A percentile compares a stretch with the other conserved stretches of the same genome.
These are phyloP conservation scores for Xylariaceae sp. DNA, from an alignment of 2,329 filamentous ascomycete species.

Conservation along the genomic window DNA sequence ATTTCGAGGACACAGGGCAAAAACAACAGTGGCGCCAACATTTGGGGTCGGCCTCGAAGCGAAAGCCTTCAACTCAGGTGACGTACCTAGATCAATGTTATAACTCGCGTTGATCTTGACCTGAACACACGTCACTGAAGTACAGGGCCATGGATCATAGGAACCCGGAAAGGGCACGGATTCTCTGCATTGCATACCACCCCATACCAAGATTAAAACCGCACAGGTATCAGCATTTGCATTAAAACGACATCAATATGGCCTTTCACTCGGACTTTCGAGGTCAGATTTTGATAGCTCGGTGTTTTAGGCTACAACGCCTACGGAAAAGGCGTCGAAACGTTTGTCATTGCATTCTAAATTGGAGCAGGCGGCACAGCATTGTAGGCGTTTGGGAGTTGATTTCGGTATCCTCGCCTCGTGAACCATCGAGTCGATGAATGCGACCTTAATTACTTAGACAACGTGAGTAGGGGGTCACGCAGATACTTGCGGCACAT, in stretches of 20 bases:
- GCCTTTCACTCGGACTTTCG: neutral
- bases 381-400: conserved; percentile 8
- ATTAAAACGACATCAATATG: conserved; percentile 3
- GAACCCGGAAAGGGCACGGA: neutral
- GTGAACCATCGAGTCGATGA: neutral
- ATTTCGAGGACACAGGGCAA: conserved; percentile 48
- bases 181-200: neutral
- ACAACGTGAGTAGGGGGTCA: neutral
- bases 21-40: conserved; percentile 16
- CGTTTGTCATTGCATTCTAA: conserved; percentile 6
- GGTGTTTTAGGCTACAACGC: neutral
- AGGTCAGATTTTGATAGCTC: neutral
- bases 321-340: conserved; percentile 3
- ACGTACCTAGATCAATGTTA: neutral
- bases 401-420: conserved; percentile 4
- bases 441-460: conserved; percentile 8
- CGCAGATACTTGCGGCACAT: neutral
- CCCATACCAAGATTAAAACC: conserved; percentile 1
- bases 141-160: neutral
- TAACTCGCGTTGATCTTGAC: neutral
- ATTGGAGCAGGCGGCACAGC: conserved; percentile 9
- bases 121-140: neutral
- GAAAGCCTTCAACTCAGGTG: conserved; percentile 31
- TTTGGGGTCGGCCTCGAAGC: conserved; percentile 30
- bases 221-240: conserved; percentile 6